Base-by-base conservation (phyloP, 345 rosid genomes). In the Salix caprea region DNA sequence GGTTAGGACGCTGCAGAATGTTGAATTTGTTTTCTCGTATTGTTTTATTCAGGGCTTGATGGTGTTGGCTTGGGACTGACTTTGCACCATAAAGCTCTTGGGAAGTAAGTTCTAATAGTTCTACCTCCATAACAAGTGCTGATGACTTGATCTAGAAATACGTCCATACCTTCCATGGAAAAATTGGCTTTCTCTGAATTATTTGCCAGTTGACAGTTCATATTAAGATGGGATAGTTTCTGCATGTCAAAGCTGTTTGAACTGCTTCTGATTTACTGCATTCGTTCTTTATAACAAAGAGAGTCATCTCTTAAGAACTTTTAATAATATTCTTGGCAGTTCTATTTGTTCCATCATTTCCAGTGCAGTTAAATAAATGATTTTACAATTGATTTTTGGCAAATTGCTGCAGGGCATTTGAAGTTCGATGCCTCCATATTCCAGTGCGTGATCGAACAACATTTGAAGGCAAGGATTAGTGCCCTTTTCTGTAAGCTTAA, bases 41-140 rank as follows among this genome's bases (percentile, higher is more conserved):
- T 75, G 19, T 37, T 14, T n/a, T 21, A 14, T 76, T 58, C 84
- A 89, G 92, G 96, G 77, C 64, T 92, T 16, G 97, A 94, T 83
- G 97, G 94, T 65, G 84, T 89, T 78, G 98, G 98, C 71, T 84
- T 87, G 83, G 97, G 98, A 64, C 94, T 94, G 58, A 83, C 84
- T 76, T 88, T 94, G 89, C 97, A 94, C 73, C 95, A 92, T 74
- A 89, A 88, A 82, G 85, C 97, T 77, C 91, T 94, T 36, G 97
- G 98, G 76, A 92, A 81, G 97, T 94, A 87, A 84, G 97, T 85
- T 79, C 66, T 65, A 28, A 37, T 36, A 14, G 36, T 37, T 48
- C 16, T 58, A 34, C 54, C 32, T 65, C 8, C n/a, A 24, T 60
- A 12, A 30, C 52, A 61, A 64, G 13, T 78, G 30, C 26, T n/a